These are phyloP conservation scores for Cordyceps militaris DNA, from an alignment of 2,329 filamentous ascomycete genomes.

Conservation along the genomic window DNA sequence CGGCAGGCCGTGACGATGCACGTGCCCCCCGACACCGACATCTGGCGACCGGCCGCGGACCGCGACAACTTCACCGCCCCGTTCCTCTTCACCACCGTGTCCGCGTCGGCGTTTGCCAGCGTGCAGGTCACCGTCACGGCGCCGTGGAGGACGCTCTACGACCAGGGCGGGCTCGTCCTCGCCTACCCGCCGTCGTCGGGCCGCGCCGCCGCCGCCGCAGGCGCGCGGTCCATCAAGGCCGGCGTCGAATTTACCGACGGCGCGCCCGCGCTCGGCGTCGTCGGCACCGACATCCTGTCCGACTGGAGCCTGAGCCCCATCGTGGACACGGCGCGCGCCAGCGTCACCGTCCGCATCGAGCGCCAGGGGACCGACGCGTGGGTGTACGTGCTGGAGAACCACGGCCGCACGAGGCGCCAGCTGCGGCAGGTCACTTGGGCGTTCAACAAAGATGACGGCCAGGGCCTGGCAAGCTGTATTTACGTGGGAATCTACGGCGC, in stretches of 20 bases:
- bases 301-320: conserved; percentile 17
- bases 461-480: conserved; percentile 13
- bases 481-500: conserved; percentile 16
- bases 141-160: conserved; percentile 17
- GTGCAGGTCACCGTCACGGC: conserved; percentile 15
- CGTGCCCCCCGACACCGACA: conserved; percentile 16
- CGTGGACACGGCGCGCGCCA: conserved; percentile 12
- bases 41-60: conserved; percentile 15
- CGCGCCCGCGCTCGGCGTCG: conserved; percentile 14
- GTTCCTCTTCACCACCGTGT: conserved; percentile 14
- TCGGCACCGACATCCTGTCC: conserved; percentile 15
- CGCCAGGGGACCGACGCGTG: conserved; percentile 15
- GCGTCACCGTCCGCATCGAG: conserved; percentile 14
- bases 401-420: conserved; percentile 2
- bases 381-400: conserved; percentile 16
- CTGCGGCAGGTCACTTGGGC: conserved; percentile 17
- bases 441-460: conserved; percentile 13
- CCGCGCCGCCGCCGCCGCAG: not conserved
- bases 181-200: conserved; percentile 9
- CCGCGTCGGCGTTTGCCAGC: conserved; percentile 12
- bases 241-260: conserved; percentile 17
- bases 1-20: conserved; percentile 13
- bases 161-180: conserved; percentile 16
- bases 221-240: conserved; percentile 16
- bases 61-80: conserved; percentile 16